Conservation (phyloP, 2,329 filamentous ascomycete species). For the Penicillium sp. region DNA sequence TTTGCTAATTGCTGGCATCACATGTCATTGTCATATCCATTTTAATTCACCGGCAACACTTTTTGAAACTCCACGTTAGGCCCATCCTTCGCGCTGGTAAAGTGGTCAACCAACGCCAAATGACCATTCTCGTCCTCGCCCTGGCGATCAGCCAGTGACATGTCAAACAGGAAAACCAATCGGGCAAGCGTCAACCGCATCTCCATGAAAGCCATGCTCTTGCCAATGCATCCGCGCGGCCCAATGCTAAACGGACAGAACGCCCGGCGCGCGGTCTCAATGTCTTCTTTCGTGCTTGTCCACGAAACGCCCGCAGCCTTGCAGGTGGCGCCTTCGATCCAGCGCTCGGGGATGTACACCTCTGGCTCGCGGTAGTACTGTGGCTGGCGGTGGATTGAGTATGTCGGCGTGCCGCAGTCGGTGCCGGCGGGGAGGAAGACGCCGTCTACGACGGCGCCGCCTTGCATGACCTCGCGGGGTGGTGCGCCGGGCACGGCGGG, state of each 20-base stretch:
- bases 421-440: slow-evolving; percentile 53
- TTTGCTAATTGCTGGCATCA: slow-evolving; percentile 2
- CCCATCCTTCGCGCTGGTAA: slow-evolving; percentile 40
- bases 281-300: slow-evolving; percentile 52
- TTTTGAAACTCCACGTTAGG: slow-evolving; percentile 36
- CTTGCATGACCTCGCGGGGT: slow-evolving; percentile 42
- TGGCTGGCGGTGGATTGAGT: slow-evolving; percentile 68
- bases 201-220: slow-evolving; percentile 47
- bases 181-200: slow-evolving; percentile 42
- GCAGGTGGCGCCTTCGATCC: slow-evolving; percentile 55
- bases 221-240: slow-evolving; percentile 45
- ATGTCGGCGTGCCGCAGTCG: slow-evolving; percentile 66
- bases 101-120: slow-evolving; percentile 41
- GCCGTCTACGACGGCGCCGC: slow-evolving; percentile 40
- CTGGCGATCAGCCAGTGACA: slow-evolving; percentile 35
- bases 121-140: slow-evolving; percentile 40
- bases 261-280: slow-evolving; percentile 60
- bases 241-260: slow-evolving; percentile 64
- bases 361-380: slow-evolving; percentile 63
- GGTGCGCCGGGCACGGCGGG: slow-evolving; percentile 42
- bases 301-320: slow-evolving; percentile 39
- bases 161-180: slow-evolving; percentile 43
- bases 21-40: slow-evolving; percentile 1
- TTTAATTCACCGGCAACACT: slow-evolving; percentile 4
- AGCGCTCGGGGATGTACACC: slow-evolving; percentile 64